A percentile compares a stretch with the other conserved stretches of the same genome.
Evolutionary conservation across 805 yeast genomes (phyloP).

Genomic region (Starmerella powellii): DNA sequence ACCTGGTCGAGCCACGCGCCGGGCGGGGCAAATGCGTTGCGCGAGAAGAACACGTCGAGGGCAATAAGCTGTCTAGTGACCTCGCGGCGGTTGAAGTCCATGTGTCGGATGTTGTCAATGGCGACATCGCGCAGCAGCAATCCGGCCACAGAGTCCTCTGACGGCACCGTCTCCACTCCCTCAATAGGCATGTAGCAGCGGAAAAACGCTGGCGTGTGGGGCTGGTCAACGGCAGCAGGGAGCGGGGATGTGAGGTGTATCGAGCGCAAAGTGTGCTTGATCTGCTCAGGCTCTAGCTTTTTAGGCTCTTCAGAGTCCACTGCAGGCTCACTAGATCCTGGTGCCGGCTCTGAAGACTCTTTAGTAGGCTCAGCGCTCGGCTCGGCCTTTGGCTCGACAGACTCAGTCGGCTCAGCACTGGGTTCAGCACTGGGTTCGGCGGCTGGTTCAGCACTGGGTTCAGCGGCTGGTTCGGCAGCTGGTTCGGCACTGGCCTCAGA

Average conservation of each 20-base stretch:
- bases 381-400: no score
- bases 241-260: slow-evolving; percentile 25
- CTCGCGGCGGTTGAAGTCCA: slow-evolving; percentile 82
- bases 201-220: slow-evolving; percentile 5
- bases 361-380: not conserved
- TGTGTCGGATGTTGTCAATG: slow-evolving; percentile 58
- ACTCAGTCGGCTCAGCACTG: no score
- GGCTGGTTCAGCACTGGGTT: no score
- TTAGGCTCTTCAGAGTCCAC: no score
- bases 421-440: no score
- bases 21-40: slow-evolving; percentile 52
- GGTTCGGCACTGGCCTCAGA: no score
- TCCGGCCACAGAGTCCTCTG: slow-evolving; percentile 39
- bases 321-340: no score
- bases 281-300: no score
- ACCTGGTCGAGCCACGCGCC: slow-evolving; percentile 58
- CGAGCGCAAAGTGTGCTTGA: slow-evolving; percentile 28
- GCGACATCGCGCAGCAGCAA: slow-evolving; percentile 63
- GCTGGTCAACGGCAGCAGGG: slow-evolving; percentile 3
- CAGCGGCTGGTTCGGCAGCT: no score
- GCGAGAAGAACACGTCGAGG: slow-evolving; percentile 58
- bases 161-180: slow-evolving; percentile 55
- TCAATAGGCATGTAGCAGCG: slow-evolving; percentile 23
- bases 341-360: not conserved
- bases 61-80: slow-evolving; percentile 73